Evolutionary conservation across 495 filamentous ascomycete species (phyloP), one percentile per base, ranked within the genome.

Genomic region (Xylona heveae): DNA sequence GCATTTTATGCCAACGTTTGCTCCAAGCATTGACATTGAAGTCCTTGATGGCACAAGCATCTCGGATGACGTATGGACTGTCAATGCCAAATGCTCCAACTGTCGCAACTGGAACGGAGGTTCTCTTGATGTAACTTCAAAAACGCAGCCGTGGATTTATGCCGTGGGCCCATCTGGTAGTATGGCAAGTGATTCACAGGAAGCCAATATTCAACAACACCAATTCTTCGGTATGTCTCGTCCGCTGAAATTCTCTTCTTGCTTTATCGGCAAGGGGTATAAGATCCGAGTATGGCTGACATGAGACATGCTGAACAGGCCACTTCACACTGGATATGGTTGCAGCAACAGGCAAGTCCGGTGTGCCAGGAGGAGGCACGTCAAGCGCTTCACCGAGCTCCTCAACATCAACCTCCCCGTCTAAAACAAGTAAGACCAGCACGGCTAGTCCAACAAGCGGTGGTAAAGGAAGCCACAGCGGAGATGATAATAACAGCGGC

Each of bases 281-380:
- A n/a, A 16, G 19, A 33, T 5, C 17, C 6, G 6, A 22, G 17
- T 12, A n/a, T 32, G 6, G 25, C 17, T 10, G 2, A 33, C 6
- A n/a, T n/a, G n/a, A n/a, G n/a, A n/a, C n/a, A n/a, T n/a, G n/a
- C 16, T 34, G 19, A n/a, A 12, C 22, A 38, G 36, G 37, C 9
- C 16, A 36, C 17, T 48, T 48, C 35, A 38, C 30, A 2, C 42
- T 48, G 42, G 26, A 48, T 20, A 45, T 48, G 38, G n/a, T 29
- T 4, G 30, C 26, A 3, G 45, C 45, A 15, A 41, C 31, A 3
- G 45, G 45, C 12, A 20, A 19, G 1, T 37, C 39, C 19, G 42
- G 33, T n/a, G 38, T 48, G 0, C 45, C 45, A 1, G 31, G 19
- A 10, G 23, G 34, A n/a, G 28, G 13, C 5, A 19, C 34, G 2